Conservation (phyloP, 805 yeast species). For the Candida coleopterorum region DNA sequence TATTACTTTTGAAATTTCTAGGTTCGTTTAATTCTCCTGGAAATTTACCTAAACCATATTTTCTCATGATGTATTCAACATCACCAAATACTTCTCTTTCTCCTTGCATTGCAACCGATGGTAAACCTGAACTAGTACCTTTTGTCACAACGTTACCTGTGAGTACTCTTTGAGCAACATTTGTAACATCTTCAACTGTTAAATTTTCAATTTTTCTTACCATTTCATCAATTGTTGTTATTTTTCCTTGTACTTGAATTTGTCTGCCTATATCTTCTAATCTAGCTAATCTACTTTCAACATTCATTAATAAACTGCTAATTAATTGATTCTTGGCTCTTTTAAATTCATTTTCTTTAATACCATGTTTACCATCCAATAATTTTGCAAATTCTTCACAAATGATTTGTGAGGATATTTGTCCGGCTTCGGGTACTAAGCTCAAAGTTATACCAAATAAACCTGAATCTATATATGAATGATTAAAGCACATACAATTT, state of each 20-base stretch:
- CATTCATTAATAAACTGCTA: conserved; percentile 83
- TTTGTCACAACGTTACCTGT: conserved; percentile 56
- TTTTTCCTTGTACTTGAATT: conserved; percentile 74
- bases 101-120: conserved; percentile 91
- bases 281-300: conserved; percentile 90
- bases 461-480: conserved; percentile 86
- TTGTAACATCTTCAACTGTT: conserved; percentile 60
- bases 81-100: conserved; percentile 83
- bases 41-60: conserved; percentile 67
- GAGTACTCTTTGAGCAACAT: conserved; percentile 71
- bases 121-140: conserved; percentile 49
- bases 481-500: conserved; percentile 82
- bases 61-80: conserved; percentile 55
- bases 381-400: conserved; percentile 40
- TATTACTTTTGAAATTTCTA: conserved; percentile 13
- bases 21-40: conserved; percentile 17
- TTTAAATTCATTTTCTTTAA: conserved; percentile 66
- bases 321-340: conserved; percentile 92
- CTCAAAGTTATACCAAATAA: conserved; percentile 84
- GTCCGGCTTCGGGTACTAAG: conserved; percentile 82
- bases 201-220: conserved; percentile 67
- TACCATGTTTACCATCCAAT: conserved; percentile 44
- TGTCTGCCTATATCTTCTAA: conserved; percentile 95
- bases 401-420: conserved; percentile 74
- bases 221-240: conserved; percentile 78